Percentiles rank a stretch among this genome's conserved stretches.
phyloP scores from a whole-genome alignment of 1,284 basidiomycete species.

The Puccinia coronata region DNA sequence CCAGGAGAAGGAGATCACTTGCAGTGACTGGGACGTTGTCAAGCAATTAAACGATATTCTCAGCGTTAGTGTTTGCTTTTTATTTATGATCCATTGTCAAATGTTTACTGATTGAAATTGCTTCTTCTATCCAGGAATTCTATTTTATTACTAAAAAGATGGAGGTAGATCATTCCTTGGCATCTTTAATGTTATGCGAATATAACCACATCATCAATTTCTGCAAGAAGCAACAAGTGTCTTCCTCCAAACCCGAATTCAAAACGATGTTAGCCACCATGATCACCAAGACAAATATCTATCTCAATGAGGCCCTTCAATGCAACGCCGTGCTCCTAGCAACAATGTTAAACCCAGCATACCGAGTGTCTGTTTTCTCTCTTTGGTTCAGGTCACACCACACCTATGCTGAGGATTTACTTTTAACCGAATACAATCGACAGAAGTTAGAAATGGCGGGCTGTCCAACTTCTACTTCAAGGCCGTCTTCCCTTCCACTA shows the following conservation, averaged over 20 bases:
- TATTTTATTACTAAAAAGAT: not conserved
- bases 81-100: too few species aligned
- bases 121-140: too few species aligned
- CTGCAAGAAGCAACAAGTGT: not conserved
- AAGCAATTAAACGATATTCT: not conserved
- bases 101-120: too few species aligned
- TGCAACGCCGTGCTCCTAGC: not conserved
- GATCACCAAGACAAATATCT: not conserved
- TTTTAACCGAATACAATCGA: not conserved
- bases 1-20: not conserved
- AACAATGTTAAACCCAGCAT: not conserved
- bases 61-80: not conserved
- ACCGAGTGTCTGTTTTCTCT: not conserved
- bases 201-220: not conserved
- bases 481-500: too few species aligned
- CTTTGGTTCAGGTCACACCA: not conserved
- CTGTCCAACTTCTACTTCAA: too few species aligned
- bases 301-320: slow-evolving; percentile 4
- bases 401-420: not conserved
- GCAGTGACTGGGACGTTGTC: not conserved
- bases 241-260: not conserved
- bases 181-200: not conserved
- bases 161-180: not conserved
- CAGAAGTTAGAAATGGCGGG: not conserved
- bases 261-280: not conserved